Evolutionary conservation across 176 grass and related monocot species (phyloP).

Genomic region (Aegilops sharonensis): DNA sequence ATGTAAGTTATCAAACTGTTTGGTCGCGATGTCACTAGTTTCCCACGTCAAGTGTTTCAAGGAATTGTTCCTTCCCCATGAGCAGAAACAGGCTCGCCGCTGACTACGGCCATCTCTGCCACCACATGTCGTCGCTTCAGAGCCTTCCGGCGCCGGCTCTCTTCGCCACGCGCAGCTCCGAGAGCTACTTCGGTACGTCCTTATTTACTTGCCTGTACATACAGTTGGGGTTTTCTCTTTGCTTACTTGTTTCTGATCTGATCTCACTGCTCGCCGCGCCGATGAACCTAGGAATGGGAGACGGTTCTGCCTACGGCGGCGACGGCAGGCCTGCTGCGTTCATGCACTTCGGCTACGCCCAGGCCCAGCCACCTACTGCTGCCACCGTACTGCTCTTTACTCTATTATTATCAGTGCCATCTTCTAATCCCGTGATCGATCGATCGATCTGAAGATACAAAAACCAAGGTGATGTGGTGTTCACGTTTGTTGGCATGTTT

Average conservation of each 20-base stretch:
- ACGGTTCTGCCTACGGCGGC: slow-evolving; percentile 10
- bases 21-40: not conserved
- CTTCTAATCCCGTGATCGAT: not conserved
- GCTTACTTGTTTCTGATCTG: not conserved
- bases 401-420: not conserved
- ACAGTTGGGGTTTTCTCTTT: not conserved
- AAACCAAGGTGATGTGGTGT: not conserved
- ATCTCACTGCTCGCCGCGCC: not conserved
- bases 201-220: not conserved
- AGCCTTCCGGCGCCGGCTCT: slow-evolving; percentile 15
- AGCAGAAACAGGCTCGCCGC: slow-evolving; percentile 1
- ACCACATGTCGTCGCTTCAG: slow-evolving; percentile 28
- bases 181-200: slow-evolving; percentile 28
- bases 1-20: slow-evolving; percentile 25
- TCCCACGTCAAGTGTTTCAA: not conserved
- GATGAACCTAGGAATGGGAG: not conserved
- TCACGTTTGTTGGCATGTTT: not conserved
- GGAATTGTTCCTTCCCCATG: not conserved
- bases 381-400: not conserved
- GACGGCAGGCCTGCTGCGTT: not conserved
- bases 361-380: slow-evolving; percentile 20
- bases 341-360: slow-evolving; percentile 35
- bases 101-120: slow-evolving; percentile 27
- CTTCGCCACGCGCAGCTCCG: slow-evolving; percentile 15
- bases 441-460: not conserved